Evolutionary conservation across 208 protist genomes (phyloP), one percentile per base, ranked within the genome.

Genomic region (Phytomonas francai): DNA sequence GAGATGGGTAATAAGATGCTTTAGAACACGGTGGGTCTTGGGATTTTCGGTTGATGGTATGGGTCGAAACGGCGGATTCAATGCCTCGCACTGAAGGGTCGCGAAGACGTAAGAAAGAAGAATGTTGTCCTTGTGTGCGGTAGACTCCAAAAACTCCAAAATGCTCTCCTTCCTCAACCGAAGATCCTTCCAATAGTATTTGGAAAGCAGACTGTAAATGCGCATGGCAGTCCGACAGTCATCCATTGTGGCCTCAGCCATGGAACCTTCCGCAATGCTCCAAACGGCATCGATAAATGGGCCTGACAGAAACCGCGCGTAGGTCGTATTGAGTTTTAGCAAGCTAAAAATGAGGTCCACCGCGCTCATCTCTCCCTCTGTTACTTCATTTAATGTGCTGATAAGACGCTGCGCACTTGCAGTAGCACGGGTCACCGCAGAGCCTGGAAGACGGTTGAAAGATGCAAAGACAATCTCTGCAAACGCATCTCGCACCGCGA

Each of bases 401-500:
- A 96, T 92, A 7, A 96, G 68, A 63, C 91, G 92, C 63, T 91
- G 88, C 36, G 84, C 86, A 61, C 84, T 93, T 22, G 84, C 87
- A 0, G 74, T 81, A 59, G 80, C 86, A 25, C 84, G 73, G 32
- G 83, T 85, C 9, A 80, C 67, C 3, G 78, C 58, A 4, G 86
- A 92, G 54, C 72, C 70, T n/a, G 83, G 77, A 27, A 80, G 70
- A 64, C 83, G 81, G 34, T 70, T 76, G 61, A 94, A 90, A 8
- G 84, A 73, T 59, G 71, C 78, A 70, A 96, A 96, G 56, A 96
- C 70, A 29, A 96, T 84, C 73, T 93, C 88, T 3, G 78, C 70
- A 78, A 96, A 94, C 0, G 91, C 91, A 68, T 96, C 91, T 27
- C 91, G 84, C 34, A 96, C 91, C 25, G 91, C 85, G n/a, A 83